Base-by-base conservation (phyloP, 2,329 filamentous ascomycete genomes). In the Colletotrichum siamense region DNA sequence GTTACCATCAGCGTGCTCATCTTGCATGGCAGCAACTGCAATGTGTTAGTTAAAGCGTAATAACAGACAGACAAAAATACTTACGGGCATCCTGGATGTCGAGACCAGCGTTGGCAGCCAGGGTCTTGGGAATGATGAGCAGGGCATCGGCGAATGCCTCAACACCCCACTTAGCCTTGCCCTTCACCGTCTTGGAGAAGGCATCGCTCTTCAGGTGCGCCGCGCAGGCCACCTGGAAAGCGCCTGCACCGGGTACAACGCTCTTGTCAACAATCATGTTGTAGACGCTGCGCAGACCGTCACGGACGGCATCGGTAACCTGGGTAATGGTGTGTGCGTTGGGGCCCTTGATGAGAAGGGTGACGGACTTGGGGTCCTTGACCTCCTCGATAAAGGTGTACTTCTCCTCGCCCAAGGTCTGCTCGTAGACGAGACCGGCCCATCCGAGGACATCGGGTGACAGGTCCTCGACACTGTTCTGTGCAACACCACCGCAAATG, bases 251-350 rank as follows among this genome's bases (percentile, higher is more conserved):
- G 2, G 97, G 97, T 30, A 99, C 95, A 24, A 99, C 97, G 80
- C 95, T 96, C 87, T 94, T 93, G 85, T 99, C 97, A n/a, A 99
- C 96, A 84, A 99, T 99, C 90, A 98, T 98, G 90, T 99, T 99
- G 92, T 98, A 99, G 66, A 99, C 97, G 84, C 95, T 98, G 83
- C 97, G 93, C 80, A 99, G 91, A 78, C 97, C 97, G 84, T 99
- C 97, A 70, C 97, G 93, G 61, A 99, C 97, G 4, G 97, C 97
- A 84, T 99, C 97, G 79, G 96, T 98, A 82, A 99, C 96, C 86
- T 99, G 97, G 16, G 95, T 93, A 82, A 99, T 99, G 77, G 96
- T 99, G 89, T 99, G 97, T 82, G 93, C 90, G 87, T 99, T 99
- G 78, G 97, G 97, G 28, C 97, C 97, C 90, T 99, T 99, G 90